These are phyloP conservation scores for Filosporella fistucella DNA, from an alignment of 495 filamentous ascomycete species.

Conservation along the genomic window DNA sequence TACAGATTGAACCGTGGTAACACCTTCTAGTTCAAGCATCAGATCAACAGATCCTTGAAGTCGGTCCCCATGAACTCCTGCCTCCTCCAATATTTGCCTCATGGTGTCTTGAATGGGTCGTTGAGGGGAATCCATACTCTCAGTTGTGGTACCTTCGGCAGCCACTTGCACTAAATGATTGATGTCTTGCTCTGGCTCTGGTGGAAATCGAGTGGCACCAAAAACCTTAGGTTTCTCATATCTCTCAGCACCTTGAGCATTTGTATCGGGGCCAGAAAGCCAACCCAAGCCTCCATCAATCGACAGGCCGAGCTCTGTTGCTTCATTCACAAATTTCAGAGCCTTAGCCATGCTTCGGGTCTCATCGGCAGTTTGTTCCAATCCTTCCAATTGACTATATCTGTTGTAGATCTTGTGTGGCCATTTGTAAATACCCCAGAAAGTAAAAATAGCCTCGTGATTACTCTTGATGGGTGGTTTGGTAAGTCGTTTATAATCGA, in stretches of 20 bases:
- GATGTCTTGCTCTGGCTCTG: slow-evolving; percentile 1
- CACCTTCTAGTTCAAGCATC: slow-evolving; percentile 25
- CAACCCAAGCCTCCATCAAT: slow-evolving; percentile 54
- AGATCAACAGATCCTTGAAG: slow-evolving; percentile 18
- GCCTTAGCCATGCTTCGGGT: slow-evolving; percentile 41
- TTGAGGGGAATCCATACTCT: too few relatives aligned
- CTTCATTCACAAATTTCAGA: slow-evolving; percentile 34
- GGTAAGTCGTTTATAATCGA: slow-evolving; percentile 35
- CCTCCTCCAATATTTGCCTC: slow-evolving; percentile 23
- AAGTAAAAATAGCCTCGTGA: slow-evolving; percentile 33
- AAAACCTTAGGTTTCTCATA: slow-evolving; percentile 16
- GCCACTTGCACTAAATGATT: too few relatives aligned
- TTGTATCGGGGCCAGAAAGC: slow-evolving; percentile 30
- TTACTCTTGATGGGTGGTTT: slow-evolving; percentile 34
- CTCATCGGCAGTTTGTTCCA: slow-evolving; percentile 50
- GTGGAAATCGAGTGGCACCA: slow-evolving; percentile 18
- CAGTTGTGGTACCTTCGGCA: too few relatives aligned
- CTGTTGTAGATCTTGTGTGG: slow-evolving; percentile 43
- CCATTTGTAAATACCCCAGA: slow-evolving; percentile 51
- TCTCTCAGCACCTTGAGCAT: slow-evolving; percentile 3
- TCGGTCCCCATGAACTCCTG: slow-evolving; percentile 15
- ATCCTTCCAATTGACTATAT: slow-evolving; percentile 38
- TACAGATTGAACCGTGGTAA: too few relatives aligned
- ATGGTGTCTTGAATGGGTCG: background rate
- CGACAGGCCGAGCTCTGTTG: slow-evolving; percentile 47